Conservation (phyloP, 192 early-diverging fungal species). For the Lunasporangiospora selenospora region DNA sequence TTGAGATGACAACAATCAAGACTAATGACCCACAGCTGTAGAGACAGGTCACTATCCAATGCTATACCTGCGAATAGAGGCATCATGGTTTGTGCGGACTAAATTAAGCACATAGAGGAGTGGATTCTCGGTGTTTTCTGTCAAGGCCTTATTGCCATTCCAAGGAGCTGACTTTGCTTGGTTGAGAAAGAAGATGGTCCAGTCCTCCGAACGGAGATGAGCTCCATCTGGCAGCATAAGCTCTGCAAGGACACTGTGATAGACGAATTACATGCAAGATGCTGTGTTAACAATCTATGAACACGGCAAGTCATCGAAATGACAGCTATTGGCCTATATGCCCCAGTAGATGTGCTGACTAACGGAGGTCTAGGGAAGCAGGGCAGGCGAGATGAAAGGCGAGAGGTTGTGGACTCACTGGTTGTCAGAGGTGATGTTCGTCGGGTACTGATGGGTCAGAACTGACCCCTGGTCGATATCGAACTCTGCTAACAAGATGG, state of each 20-base stretch:
- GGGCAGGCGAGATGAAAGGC: too few relatives aligned
- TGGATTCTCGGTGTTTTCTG: slow-evolving; percentile 58
- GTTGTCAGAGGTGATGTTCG: slow-evolving; percentile 81
- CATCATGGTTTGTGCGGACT: slow-evolving; percentile 89
- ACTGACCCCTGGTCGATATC: slow-evolving; percentile 94
- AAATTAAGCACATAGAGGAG: slow-evolving; percentile 92
- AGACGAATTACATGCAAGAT: neutral
- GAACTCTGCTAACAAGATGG: slow-evolving; percentile 93
- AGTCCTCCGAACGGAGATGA: slow-evolving; percentile 92
- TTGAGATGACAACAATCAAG: too few relatives aligned
- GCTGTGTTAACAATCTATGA: too few relatives aligned
- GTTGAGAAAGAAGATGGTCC: slow-evolving; percentile 95
- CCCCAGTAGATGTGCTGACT: too few relatives aligned
- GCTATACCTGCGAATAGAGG: slow-evolving; percentile 68
- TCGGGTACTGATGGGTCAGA: slow-evolving; percentile 88
- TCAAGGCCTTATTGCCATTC: slow-evolving; percentile 39
- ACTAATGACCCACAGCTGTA: too few relatives aligned
- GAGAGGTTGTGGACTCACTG: slow-evolving; percentile 56
- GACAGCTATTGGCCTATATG: neutral
- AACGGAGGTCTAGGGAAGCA: too few relatives aligned
- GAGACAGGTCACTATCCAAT: neutral
- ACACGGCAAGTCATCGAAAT: neutral
- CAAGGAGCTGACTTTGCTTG: slow-evolving; percentile 63
- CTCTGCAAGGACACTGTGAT: slow-evolving; percentile 81
- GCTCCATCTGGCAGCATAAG: slow-evolving; percentile 97